Percentiles rank a stretch among this genome's conserved stretches.
Conservation (phyloP, 768 basidiomycete genomes). For the Mycena maculata region DNA sequence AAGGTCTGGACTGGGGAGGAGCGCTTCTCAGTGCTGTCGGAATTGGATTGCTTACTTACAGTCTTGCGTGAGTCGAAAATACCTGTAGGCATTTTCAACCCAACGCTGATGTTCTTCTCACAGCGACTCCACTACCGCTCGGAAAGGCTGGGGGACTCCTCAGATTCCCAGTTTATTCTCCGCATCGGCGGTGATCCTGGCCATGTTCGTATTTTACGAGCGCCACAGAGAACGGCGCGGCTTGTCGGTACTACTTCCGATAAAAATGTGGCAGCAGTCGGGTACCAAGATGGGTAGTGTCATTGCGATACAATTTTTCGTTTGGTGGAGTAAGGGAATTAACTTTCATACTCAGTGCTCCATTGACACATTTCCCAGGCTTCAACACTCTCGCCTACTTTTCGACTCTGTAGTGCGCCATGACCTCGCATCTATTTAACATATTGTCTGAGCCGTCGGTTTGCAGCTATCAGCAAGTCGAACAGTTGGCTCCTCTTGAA, state of each 20-base stretch:
- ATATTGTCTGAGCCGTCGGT: neutral
- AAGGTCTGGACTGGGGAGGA: conserved; percentile 51
- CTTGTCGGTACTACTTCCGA: conserved; percentile 45
- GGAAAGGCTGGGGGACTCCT: conserved; percentile 47
- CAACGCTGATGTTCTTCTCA: neutral
- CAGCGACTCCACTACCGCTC: conserved; percentile 46
- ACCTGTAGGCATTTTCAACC: neutral
- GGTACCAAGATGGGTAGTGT: conserved; percentile 44
- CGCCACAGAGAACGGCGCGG: conserved; percentile 41
- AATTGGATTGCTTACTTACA: conserved; percentile 47
- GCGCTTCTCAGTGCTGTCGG: conserved; percentile 46
- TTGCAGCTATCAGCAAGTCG: conserved; percentile 47
- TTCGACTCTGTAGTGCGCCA: conserved; percentile 42
- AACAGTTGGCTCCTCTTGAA: conserved; percentile 41
- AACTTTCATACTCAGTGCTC: neutral
- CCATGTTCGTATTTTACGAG: conserved; percentile 44
- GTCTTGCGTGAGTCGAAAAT: conserved; percentile 47
- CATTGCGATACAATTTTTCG: conserved; percentile 46
- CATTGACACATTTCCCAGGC: conserved; percentile 30
- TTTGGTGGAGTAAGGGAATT: conserved; percentile 36
- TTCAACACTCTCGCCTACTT: conserved; percentile 49
- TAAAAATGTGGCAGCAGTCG: conserved; percentile 46
- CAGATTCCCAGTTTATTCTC: conserved; percentile 45
- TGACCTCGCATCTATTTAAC: neutral
- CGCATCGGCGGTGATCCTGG: conserved; percentile 42